Base-by-base conservation (phyloP, 2,329 filamentous ascomycete species). In the Sodiomyces alkalinus region DNA sequence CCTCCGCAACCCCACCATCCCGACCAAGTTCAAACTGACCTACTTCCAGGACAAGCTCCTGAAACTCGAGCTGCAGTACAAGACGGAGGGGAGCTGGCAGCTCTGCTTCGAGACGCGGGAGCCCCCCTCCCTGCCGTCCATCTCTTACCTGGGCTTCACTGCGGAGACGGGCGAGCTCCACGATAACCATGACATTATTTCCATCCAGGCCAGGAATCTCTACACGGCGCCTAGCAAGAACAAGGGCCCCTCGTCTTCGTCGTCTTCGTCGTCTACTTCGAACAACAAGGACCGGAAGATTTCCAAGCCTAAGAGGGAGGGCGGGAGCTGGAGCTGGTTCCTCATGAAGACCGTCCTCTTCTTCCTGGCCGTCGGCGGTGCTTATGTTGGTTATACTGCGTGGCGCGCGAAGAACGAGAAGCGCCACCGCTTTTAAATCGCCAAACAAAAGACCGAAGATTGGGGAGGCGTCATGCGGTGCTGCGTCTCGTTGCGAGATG, bases 131-230 rank as follows among this genome's bases (percentile, higher is more conserved):
- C 78, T 98, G 39, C 90, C 90, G 30, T 63, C 73, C 33, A 74
- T 80, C 27, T 66, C 73, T 19, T 82, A 82, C 51, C 70, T 82
- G 16, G 78, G 76, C 33, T 82, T 82, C 58, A 78, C 71, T 42
- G 79, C 82, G 32, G 87, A 96, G 62, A 96, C 90, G 11, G 90
- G 90, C 47, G 87, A 98, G 61, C 71, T 98, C 40, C 83, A 76
- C 55, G 90, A 98, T 59, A 93, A 93, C 64, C 87, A 94, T 64
- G 90, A 98, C 57, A 92, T 98, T 53, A 74, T 96, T 49, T 79
- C 74, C 28, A 69, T 98, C 43, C 64, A 74, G 38, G 77, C 87
- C 32, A 80, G 79, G 62, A 98, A 94, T 54, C 62, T 98, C 36
- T 96, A 96, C 60, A 74, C 68, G 32, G 55, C 56, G 17, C 58